These are phyloP conservation scores for Angomonas desouzai DNA, from an alignment of 208 protist species.

Conservation along the genomic window DNA sequence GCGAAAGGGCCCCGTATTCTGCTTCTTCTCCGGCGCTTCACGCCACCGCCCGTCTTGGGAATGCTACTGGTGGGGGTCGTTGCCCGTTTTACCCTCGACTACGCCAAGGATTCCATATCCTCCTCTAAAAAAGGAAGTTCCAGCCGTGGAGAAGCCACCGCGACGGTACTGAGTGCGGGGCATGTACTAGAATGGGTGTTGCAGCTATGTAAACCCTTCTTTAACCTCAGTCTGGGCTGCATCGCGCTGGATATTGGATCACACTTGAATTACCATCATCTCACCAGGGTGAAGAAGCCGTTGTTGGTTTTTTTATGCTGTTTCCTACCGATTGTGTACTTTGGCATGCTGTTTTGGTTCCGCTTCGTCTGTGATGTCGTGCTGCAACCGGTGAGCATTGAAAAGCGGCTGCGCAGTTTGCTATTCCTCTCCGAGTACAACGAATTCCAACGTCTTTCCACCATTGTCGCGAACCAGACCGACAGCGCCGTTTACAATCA, in stretches of 20 bases:
- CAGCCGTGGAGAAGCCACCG: not conserved
- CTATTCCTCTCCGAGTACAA: not conserved
- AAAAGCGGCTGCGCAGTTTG: not conserved
- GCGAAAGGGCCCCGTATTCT: too few species aligned
- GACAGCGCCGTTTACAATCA: not conserved
- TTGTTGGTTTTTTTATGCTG: conserved; percentile 15
- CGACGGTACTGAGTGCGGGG: not conserved
- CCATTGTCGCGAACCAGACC: not conserved
- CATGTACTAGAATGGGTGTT: conserved; percentile 6
- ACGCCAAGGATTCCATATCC: not conserved
- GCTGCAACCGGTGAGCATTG: not conserved
- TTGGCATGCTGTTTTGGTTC: conserved; percentile 17
- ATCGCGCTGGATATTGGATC: conserved; percentile 28
- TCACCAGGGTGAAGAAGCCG: conserved; percentile 1
- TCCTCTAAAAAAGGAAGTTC: not conserved
- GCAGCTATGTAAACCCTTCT: conserved; percentile 6
- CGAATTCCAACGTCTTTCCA: not conserved
- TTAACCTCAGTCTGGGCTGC: conserved; percentile 17
- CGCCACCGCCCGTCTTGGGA: conserved; percentile 17
- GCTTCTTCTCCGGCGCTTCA: not conserved
- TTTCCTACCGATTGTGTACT: conserved; percentile 19
- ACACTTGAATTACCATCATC: conserved; percentile 19
- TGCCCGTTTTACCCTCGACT: conserved; percentile 9
- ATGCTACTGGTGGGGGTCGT: conserved; percentile 20
- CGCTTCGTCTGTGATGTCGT: conserved; percentile 11